These are phyloP conservation scores for Tuber aestivum DNA, from an alignment of 495 filamentous ascomycete genomes.

Conservation along the genomic window DNA sequence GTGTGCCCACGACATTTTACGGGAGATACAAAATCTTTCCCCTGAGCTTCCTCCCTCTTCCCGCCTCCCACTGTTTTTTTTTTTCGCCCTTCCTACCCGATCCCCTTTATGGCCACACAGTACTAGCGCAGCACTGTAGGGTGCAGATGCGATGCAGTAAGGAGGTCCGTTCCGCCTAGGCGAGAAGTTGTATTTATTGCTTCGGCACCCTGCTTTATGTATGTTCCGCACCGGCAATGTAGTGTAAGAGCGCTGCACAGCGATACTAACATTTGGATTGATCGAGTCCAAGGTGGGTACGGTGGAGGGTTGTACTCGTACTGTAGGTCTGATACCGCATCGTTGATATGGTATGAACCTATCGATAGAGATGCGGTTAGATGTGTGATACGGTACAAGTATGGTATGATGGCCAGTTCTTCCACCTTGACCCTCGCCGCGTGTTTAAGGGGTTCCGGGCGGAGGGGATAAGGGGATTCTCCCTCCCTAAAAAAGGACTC, in stretches of 20 bases:
- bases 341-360: neutral
- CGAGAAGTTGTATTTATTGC: neutral
- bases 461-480: neutral
- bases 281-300: neutral
- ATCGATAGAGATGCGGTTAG: conserved; percentile 3
- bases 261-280: neutral
- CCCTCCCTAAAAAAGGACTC: neutral
- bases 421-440: neutral
- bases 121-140: too few species aligned
- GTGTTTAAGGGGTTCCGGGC: neutral
- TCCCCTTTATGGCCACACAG: neutral
- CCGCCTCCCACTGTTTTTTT: neutral
- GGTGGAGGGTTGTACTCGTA: neutral
- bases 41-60: neutral
- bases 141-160: neutral
- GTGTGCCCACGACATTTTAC: neutral
- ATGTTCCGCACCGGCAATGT: too few species aligned
- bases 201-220: conserved; percentile 1
- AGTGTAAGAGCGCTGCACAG: neutral
- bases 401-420: too few species aligned
- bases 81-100: neutral
- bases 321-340: neutral
- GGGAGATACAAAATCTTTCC: conserved; percentile 1
- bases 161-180: conserved; percentile 3
- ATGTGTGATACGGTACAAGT: neutral